Base-by-base conservation (phyloP, 148 eudicot species). In the Spergularia bocconei region DNA sequence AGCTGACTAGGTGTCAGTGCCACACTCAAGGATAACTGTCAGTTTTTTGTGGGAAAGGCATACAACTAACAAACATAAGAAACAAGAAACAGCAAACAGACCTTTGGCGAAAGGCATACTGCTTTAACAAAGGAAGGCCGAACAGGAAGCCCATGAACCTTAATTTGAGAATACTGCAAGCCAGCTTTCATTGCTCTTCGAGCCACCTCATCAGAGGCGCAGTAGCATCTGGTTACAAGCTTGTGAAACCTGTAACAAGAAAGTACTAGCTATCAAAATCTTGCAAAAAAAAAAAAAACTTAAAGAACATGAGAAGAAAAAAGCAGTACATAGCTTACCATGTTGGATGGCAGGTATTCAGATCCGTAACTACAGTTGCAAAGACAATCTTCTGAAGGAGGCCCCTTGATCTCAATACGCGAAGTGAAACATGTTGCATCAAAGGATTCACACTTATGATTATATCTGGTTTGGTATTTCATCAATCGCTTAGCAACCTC, bases 341-440 rank as follows among this genome's bases (percentile, higher is more conserved):
- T 69, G 98, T 95, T 16, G 96, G 97, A 82, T 95, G 98, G 75
- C 98, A 95, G 55, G 98, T 95, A 86, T 92, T 87, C 61, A 95
- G 85, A 83, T 95, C 98, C 3, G 97, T 95, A 64, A 95, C 77
- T 36, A 95, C 97, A 52, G 98, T 95, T 55, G 98, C 87, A 83
- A 95, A 95, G 65, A 92, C 92, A 72, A 95, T 92, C 86, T 92
- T 95, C 68, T 92, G 76, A 78, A 95, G 82, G 29, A 95, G 92
- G 48, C 97, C 97, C 80, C 83, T 92, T 44, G 88, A 74, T 88
- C 94, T 92, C 83, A 95, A 84, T 76, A 95, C 80, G 77, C 93
- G 96, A 73, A 95, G 96, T 17, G 98, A 96, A 76, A 95, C 97
- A 84, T 95, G 98, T 76, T 95, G 98, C 98, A 95, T 95, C 73